A percentile compares a stretch with the other conserved stretches of the same genome.
phyloP scores from a whole-genome alignment of 208 protist genomes.

The Trypanosoma melophagium region DNA sequence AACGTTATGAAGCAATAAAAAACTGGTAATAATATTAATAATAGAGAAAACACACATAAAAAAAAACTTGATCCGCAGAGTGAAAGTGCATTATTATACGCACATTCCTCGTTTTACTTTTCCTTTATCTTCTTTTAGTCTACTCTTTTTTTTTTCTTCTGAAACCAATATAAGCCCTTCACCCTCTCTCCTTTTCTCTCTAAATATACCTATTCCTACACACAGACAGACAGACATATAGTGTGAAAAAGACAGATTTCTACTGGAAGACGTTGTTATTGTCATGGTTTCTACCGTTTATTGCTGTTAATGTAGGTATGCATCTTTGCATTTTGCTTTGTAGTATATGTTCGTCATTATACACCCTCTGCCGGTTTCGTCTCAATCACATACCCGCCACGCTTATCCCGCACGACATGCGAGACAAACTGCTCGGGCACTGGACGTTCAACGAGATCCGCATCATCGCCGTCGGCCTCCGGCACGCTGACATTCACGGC shows the following conservation, averaged over 20 bases:
- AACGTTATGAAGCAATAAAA: too few species aligned
- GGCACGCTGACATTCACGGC: conserved; percentile 77
- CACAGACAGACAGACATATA: conserved; percentile 2
- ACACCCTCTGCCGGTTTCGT: conserved; percentile 65
- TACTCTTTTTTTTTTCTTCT: conserved; percentile 17
- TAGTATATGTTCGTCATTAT: too few species aligned
- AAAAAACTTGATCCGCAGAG: too few species aligned
- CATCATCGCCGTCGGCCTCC: conserved; percentile 43
- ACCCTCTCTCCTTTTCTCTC: background rate
- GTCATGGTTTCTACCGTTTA: too few species aligned
- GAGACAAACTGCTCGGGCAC: conserved; percentile 84
- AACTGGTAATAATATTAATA: too few species aligned
- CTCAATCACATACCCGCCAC: conserved; percentile 58
- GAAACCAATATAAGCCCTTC: background rate
- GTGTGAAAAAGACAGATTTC: too few species aligned
- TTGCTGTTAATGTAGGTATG: too few species aligned
- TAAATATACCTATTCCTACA: conserved; percentile 6
- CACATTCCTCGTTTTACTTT: background rate
- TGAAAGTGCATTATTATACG: too few species aligned
- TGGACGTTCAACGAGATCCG: conserved; percentile 65
- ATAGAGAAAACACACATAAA: too few species aligned
- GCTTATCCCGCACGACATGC: conserved; percentile 60
- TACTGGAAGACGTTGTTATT: too few species aligned
- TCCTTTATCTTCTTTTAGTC: conserved; percentile 14
- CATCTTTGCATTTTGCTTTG: too few species aligned